These are phyloP conservation scores for Cicer arietinum DNA, from an alignment of 306 rosid genomes.

Conservation along the genomic window DNA sequence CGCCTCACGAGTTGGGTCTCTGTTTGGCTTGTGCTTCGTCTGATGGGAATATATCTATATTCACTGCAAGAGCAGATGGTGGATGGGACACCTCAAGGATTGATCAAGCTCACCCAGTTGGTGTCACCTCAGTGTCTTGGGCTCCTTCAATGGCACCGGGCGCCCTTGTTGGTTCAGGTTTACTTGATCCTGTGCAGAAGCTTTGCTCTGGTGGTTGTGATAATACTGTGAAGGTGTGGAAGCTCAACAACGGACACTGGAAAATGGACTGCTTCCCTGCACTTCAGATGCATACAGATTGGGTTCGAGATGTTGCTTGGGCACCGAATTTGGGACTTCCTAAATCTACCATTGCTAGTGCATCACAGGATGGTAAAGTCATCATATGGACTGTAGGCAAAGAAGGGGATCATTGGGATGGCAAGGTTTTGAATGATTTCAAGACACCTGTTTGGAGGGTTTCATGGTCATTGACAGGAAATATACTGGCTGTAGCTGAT, in stretches of 20 bases:
- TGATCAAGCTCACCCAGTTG: conserved; percentile 82
- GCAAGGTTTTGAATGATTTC: conserved; percentile 75
- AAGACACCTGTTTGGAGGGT: conserved; percentile 83
- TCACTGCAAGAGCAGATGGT: conserved; percentile 76
- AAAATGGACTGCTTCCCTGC: conserved; percentile 94
- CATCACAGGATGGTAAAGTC: conserved; percentile 81
- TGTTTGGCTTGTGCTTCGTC: conserved; percentile 86
- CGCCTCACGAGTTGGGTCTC: conserved; percentile 89
- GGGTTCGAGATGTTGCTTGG: conserved; percentile 95
- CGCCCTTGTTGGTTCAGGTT: conserved; percentile 76
- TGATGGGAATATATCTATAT: conserved; percentile 84
- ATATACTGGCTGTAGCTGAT: conserved; percentile 87
- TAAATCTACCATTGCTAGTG: conserved; percentile 81
- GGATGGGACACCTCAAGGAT: conserved; percentile 82
- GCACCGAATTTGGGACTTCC: conserved; percentile 93
- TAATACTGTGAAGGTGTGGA: conserved; percentile 86
- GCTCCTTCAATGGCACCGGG: conserved; percentile 85
- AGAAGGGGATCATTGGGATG: conserved; percentile 96
- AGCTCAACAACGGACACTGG: conserved; percentile 76
- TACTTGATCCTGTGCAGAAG: conserved; percentile 85
- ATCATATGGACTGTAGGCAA: conserved; percentile 83
- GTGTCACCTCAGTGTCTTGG: conserved; percentile 94
- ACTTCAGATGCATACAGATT: conserved; percentile 81
- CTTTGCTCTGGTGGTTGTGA: conserved; percentile 92
- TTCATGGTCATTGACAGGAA: conserved; percentile 90